A percentile compares a stretch with the other conserved stretches of the same genome.
Conservation (phyloP, 345 rosid species). For the Gossypium anomalum region DNA sequence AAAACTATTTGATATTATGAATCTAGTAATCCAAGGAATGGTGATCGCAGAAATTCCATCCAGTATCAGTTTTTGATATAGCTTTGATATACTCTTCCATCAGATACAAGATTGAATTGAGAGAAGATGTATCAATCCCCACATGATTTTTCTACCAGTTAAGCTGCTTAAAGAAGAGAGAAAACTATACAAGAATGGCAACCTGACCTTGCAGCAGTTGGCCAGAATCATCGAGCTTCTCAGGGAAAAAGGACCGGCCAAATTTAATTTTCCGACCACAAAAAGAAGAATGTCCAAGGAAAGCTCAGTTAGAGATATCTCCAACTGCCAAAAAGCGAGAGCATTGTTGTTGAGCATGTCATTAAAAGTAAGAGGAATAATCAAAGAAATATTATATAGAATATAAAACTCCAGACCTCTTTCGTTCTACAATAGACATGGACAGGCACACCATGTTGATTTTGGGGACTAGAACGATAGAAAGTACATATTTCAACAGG, state of each 20-base stretch:
- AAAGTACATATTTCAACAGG: slow-evolving; percentile 66
- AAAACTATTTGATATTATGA: neutral
- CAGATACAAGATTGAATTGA: neutral
- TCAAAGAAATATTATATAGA: neutral
- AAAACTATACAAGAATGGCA: neutral
- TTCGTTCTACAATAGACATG: slow-evolving; percentile 68
- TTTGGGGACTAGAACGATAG: slow-evolving; percentile 53
- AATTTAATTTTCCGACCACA: slow-evolving; percentile 61
- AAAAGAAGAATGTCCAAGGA: slow-evolving; percentile 81
- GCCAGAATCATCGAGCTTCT: slow-evolving; percentile 60
- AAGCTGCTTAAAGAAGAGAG: neutral
- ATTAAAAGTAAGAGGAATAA: slow-evolving; percentile 9
- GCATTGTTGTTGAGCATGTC: slow-evolving; percentile 17
- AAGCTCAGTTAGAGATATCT: slow-evolving; percentile 64
- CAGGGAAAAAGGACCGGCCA: slow-evolving; percentile 87
- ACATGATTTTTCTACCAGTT: neutral
- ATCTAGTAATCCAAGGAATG: neutral
- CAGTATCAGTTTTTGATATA: neutral
- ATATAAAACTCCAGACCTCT: slow-evolving; percentile 41
- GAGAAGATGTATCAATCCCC: neutral
- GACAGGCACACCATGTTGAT: slow-evolving; percentile 49
- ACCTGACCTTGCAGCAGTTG: slow-evolving; percentile 77
- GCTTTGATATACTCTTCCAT: neutral
- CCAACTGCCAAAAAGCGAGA: slow-evolving; percentile 51
- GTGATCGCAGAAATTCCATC: neutral